Base-by-base conservation (phyloP, 179 eudicot species). In the Pouteria campechiana region DNA sequence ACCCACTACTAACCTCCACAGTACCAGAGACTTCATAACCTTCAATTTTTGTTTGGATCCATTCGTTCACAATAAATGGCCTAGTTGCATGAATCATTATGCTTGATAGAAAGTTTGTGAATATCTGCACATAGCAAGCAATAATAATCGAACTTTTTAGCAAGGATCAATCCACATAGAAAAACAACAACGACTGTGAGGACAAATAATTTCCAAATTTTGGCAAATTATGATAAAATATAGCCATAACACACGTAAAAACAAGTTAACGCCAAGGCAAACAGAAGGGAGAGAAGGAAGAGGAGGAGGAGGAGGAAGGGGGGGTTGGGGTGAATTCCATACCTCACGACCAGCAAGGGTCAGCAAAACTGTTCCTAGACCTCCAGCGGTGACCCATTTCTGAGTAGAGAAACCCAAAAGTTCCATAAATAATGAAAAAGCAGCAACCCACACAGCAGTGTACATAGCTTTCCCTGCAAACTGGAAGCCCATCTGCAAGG, bases 321-420 rank as follows among this genome's bases (percentile, higher is more conserved):
- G n/a, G n/a, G n/a, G n/a, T n/a, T n/a, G n/a, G n/a, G n/a, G n/a
- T n/a, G n/a, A n/a, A n/a, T n/a, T n/a, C n/a, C n/a, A n/a, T 32
- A 74, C 81, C 81, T 74, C 81, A 41, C 81, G 70, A 42, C 81
- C 81, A 58, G 81, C 76, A 44, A 74, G 81, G 9, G 81, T 74
- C 21, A 74, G 58, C 72, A 74, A 63, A 41, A 74, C 81, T 25
- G 81, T 74, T 25, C 81, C 81, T 47, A 74, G 76, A 41, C 81
- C 81, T 52, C 81, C 81, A 52, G 81, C 81, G 32, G 81, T 74
- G 8, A 74, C 58, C 70, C 70, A 74, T 46, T 66, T 70, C 41
- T 66, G 76, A 11, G 76, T 70, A 3, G 81, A 74, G 50, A 70
- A 70, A 36, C 81, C 81, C 37, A 74, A 65, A 64, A 70, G 53